Evolutionary conservation across 306 rosid genomes (phyloP), one percentile per base, ranked within the genome.

Genomic region (Erythrophleum fordii): DNA sequence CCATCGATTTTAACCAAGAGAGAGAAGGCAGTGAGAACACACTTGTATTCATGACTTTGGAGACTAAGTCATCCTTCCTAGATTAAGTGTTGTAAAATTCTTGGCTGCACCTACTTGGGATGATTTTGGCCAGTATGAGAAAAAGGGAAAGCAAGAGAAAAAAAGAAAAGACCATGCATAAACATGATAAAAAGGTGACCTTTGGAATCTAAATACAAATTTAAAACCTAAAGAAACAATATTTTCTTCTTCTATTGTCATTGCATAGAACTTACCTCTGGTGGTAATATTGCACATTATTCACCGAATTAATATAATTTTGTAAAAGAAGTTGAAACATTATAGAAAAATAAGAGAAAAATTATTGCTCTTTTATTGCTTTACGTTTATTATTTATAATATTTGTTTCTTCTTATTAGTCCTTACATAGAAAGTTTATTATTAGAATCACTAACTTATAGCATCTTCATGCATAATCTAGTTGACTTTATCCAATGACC

Each of bases 61-160:
- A 90, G 97, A 90, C 87, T 86, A 78, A 89, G 85, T 87, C 88
- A 83, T 81, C 81, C 82, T 83, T 82, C 69, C 53, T 77, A 86
- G 92, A 91, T 90, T 86, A 73, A 82, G 82, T 91, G 97, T 94
- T 0, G 86, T 85, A 52, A 90, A 92, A 91, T 90, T 92, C 87
- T 82, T 53, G 71, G 86, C 89, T 86, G 77, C 85, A 81, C 92
- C 98, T 72, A 58, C 73, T 83, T 80, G 58, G 62, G 86, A 90
- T 90, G 80, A 84, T 87, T 87, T 84, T 87, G 90, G 91, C 80
- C 83, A 62, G 80, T 73, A 26, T 62, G 69, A 82, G 60, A 62
- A 76, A 83, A 77, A 67, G 79, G 42, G 44, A 84, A 77, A 61
- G 76, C 83, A 70, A 28, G 25, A 34, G 37, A 42, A 1, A 81